Percentiles rank a stretch among this genome's conserved stretches.
Evolutionary conservation across 2,329 filamentous ascomycete genomes (phyloP).

Genomic region (Blastomyces parvus): DNA sequence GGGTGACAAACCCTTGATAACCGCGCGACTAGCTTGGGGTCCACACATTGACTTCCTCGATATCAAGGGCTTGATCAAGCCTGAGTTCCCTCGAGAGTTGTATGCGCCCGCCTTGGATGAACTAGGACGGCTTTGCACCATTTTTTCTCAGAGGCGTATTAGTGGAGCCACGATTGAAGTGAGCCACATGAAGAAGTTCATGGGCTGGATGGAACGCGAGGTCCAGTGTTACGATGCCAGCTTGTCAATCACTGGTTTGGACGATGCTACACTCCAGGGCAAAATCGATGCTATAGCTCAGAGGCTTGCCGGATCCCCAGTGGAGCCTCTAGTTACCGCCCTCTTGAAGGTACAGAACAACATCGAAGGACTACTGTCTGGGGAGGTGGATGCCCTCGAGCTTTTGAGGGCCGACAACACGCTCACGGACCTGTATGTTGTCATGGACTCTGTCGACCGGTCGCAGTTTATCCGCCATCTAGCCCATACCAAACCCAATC

Average conservation of each 20-base stretch:
- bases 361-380: neutral
- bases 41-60: neutral
- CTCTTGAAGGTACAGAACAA: neutral
- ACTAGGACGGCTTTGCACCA: neutral
- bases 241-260: neutral
- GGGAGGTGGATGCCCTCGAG: neutral
- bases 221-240: neutral
- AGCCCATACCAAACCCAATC: constrained; percentile 17
- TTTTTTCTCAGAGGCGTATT: neutral
- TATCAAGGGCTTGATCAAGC: neutral
- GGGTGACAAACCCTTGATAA: neutral
- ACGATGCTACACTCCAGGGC: neutral
- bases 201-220: neutral
- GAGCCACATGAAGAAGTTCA: neutral
- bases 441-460: neutral
- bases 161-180: neutral
- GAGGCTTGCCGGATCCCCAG: neutral
- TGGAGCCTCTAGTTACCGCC: neutral
- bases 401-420: neutral
- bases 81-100: neutral
- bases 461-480: neutral
- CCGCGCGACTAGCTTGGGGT: neutral
- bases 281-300: neutral
- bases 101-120: neutral
- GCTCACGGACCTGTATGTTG: neutral